Percentiles rank a stretch among this genome's conserved stretches.
These are phyloP conservation scores for Choricystis sp. DNA, from an alignment of 139 green algal genomes.

Conservation along the genomic window DNA sequence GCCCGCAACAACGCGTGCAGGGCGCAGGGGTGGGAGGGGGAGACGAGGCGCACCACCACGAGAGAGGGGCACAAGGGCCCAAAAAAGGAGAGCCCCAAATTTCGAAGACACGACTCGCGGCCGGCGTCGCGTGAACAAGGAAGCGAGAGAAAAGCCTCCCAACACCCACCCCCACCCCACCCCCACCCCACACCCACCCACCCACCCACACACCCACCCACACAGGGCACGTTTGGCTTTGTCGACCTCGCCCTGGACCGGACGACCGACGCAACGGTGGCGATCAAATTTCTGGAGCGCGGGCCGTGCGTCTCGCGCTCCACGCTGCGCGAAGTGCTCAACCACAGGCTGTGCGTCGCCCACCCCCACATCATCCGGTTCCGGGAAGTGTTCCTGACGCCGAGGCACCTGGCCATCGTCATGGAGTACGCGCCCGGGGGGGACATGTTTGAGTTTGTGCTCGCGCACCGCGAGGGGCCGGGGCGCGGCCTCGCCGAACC, in stretches of 20 bases:
- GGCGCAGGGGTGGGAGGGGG: too few relatives aligned
- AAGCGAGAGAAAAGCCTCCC: not conserved
- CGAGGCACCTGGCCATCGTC: conserved; percentile 31
- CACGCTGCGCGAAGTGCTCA: not conserved
- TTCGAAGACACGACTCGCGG: too few relatives aligned
- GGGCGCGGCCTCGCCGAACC: conserved; percentile 8
- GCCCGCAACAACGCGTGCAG: too few relatives aligned
- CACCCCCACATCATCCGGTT: conserved; percentile 3
- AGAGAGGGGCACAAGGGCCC: too few relatives aligned
- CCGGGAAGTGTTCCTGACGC: conserved; percentile 18
- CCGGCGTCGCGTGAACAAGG: not conserved
- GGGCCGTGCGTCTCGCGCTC: not conserved
- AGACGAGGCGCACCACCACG: too few relatives aligned
- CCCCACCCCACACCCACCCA: not conserved
- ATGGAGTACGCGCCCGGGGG: conserved; percentile 40
- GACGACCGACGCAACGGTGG: not conserved
- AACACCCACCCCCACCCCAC: not conserved
- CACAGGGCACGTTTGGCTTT: conserved; percentile 1
- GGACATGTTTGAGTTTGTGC: conserved; percentile 29
- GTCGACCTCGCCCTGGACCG: conserved; percentile 1
- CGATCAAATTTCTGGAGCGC: not conserved
- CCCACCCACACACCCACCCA: not conserved
- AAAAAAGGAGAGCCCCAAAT: too few relatives aligned
- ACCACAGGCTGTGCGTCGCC: conserved; percentile 8
- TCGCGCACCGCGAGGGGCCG: not conserved